Base-by-base conservation (phyloP, 768 basidiomycete genomes). In the Suillus discolor region DNA sequence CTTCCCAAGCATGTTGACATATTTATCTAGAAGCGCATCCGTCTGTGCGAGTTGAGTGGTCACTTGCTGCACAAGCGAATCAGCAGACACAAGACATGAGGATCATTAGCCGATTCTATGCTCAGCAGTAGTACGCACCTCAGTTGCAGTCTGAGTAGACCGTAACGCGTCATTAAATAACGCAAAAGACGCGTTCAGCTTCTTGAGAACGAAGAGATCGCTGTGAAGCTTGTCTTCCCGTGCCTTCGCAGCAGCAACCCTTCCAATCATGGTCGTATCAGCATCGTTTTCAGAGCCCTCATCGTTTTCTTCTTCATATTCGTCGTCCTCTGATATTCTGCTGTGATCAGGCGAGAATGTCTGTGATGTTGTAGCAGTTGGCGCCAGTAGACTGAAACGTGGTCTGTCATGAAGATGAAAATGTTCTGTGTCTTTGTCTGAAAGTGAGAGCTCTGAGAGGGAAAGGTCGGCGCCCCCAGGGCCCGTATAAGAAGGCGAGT, bases 181-280 rank as follows among this genome's bases (percentile, higher is more conserved):
- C 16, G 88, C 83, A 67, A 94, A 89, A 6, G 89, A 83, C 15
- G 86, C 76, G 70, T 94, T 94, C 20, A 94, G 75, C 73, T 91
- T 91, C 73, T 81, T 87, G 69, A 94, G 79, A 65, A 91, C 82
- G 72, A 90, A 87, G 15, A 92, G 72, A 75, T 94, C 92, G 70
- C 84, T 86, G 68, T 89, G 88, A 41, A 94, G 78, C 73, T 89
- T 91, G 65, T 93, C 92, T 71, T 93, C 90, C 54, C 87, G 81
- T 59, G 79, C 71, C 66, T 77, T 80, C 44, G 77, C 74, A 4
- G 73, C 74, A 3, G 72, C 65, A 36, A 61, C 65, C 18, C 70
- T 74, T 53, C 57, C 69, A 28, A 73, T 71, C 68, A 75, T 42
- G 23, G 75, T 77, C 16, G 67, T 63, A 13, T 47, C 65, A 38